A percentile compares a stretch with the other conserved stretches of the same genome.
phyloP scores from a whole-genome alignment of 805 yeast species.

The Metschnikowia baotianmanensis region DNA sequence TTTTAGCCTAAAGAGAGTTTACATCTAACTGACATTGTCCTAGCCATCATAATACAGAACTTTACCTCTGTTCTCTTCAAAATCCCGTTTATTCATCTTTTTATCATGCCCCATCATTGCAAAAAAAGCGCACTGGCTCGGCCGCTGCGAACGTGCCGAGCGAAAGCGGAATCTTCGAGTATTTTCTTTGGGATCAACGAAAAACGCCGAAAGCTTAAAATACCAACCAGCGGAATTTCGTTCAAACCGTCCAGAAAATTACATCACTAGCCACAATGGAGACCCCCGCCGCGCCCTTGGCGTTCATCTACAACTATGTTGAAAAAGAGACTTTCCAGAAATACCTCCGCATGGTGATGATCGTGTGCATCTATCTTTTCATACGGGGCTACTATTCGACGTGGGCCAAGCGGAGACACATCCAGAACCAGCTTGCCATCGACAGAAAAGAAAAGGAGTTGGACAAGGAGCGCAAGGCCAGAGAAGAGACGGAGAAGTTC shows the following conservation, averaged over 20 bases:
- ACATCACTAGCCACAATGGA: slow-evolving; percentile 5
- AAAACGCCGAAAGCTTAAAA: neutral
- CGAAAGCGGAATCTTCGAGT: neutral
- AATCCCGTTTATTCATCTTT: too few relatives aligned
- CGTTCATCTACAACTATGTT: slow-evolving; percentile 34
- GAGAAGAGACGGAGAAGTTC: slow-evolving; percentile 27
- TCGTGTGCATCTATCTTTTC: slow-evolving; percentile 60
- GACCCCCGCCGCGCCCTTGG: slow-evolving; percentile 15
- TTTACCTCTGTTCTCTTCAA: too few relatives aligned
- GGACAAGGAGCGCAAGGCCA: slow-evolving; percentile 34
- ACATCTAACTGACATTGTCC: neutral
- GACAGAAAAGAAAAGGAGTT: slow-evolving; percentile 45
- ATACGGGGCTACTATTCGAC: slow-evolving; percentile 55
- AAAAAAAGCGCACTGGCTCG: neutral
- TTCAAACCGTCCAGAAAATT: neutral
- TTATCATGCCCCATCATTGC: neutral
- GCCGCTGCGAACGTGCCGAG: neutral
- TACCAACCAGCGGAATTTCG: neutral
- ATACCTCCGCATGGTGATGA: slow-evolving; percentile 45
- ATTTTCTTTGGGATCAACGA: neutral
- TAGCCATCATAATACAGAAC: neutral
- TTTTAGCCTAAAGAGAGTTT: neutral
- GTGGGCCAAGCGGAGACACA: slow-evolving; percentile 55
- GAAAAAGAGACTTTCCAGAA: slow-evolving; percentile 43
- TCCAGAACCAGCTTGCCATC: slow-evolving; percentile 43